Evolutionary conservation across 2,329 filamentous ascomycete genomes (phyloP), one percentile per base, ranked within the genome.

Genomic region (Albifimbria verrucaria): DNA sequence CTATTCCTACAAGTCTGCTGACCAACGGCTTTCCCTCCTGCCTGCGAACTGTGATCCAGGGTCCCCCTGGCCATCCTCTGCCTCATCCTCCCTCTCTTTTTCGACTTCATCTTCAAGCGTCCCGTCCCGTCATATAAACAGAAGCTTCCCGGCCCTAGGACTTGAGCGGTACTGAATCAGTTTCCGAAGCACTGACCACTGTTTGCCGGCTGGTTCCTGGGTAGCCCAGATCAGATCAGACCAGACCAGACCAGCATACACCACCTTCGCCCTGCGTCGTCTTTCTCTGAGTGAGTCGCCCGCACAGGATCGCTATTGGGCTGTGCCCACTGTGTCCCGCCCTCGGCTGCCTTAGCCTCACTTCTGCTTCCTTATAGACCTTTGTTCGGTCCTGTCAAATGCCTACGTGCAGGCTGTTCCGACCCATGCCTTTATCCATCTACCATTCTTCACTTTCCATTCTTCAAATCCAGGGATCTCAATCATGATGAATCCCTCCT

Each of bases 11-110:
- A 51, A 45, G 42, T 48, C 18, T 49, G 15, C 56, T 36, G 6
- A 54, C 52, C 53, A 24, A 43, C 51, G 51, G 22, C 46, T 39
- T 49, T 23, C 25, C 23, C 39, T 25, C 6, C 25, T 32, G 51
- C 24, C 51, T n/a, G 26, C 42, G 39, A 50, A 23, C 51, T 51
- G 22, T 50, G 20, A 49, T 32, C 46, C 23, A 68, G 62, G 62
- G 57, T 39, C 4, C 12, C 5, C 11, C 11, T 5, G 18, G 5
- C 5, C 32, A n/a, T 12, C 32, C 12, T 39, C 18, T 39, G 32
- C 32, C 18, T 12, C 32, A 17, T 39, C 32, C 18, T 39, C 18
- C 11, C 32, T 12, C 11, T 12, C 5, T 39, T n/a, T 39, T 39
- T 12, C 32, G 18, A 39, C 4, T 39, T 12, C 6, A 39, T 17